Base-by-base conservation (phyloP, 2,329 filamentous ascomycete genomes). In the Aspergillus sp. region DNA sequence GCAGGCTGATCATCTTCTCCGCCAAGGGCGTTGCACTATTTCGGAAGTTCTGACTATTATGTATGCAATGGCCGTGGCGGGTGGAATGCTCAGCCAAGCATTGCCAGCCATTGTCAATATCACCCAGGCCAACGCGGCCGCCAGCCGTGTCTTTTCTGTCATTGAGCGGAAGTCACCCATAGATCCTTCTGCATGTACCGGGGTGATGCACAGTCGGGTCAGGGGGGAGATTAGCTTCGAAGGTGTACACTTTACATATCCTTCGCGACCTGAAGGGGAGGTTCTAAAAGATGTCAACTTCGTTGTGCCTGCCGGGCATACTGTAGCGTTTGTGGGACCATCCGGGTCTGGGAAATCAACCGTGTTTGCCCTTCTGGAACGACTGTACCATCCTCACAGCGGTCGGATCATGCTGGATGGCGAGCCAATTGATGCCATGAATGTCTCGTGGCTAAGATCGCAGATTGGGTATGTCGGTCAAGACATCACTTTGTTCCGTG, bases 401-500 rank as follows among this genome's bases (percentile, higher is more conserved):
- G 78, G 77, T 10, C 61, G 61, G 4, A 76, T 80, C 12, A 65
- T 25, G 38, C 69, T 80, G 21, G 78, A 79, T 63, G 75, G 72
- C 6, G 67, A 71, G 36, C 65, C 74, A 36, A 69, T 79, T 50
- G 66, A 71, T n/a, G 63, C 72, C 13, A 60, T 78, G 5, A 75
- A 76, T 38, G 54, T 71, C 10, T 55, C 63, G 5, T 67, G 62
- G 63, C 43, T 72, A 32, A 60, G 71, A 2, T n/a, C 15, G 4
- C 50, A 66, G 7, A 48, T 67, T 6, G 38, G 63, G 5, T 61
- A 66, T 28, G 64, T 68, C 4, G 64, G 70, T 49, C 63, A 97
- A 72, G 92, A 97, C 70, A 91, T 92, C 0, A 88, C 89, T 0
- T 82, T 97, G 0, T 96, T 97, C 72, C 87, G 87, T 55, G 91